Percentiles rank a stretch among this genome's conserved stretches.
phyloP scores from a whole-genome alignment of 495 filamentous ascomycete species.

The Rostrohypoxylon terebratum region DNA sequence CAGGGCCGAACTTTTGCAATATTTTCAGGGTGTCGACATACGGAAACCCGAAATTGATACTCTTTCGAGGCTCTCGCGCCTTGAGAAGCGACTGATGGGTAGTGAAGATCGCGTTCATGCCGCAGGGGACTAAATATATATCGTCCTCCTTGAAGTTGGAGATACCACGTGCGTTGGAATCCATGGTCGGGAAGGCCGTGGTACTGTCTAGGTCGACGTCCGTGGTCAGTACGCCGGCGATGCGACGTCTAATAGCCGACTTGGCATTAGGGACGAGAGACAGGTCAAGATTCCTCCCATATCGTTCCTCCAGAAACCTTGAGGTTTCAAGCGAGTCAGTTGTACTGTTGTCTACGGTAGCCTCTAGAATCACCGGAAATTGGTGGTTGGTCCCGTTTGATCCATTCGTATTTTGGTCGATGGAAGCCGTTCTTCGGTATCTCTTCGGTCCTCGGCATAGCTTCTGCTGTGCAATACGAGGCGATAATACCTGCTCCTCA shows the following conservation, averaged over 20 bases:
- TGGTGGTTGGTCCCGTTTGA: constrained; percentile 27
- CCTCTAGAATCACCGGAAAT: constrained; percentile 30
- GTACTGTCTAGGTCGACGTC: constrained; percentile 70
- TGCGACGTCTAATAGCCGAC: constrained; percentile 83
- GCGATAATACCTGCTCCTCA: constrained; percentile 48
- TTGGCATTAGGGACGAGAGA: constrained; percentile 84
- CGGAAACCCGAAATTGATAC: constrained; percentile 85
- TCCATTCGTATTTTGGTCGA: constrained; percentile 50
- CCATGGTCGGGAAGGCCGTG: constrained; percentile 52
- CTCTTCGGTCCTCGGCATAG: constrained; percentile 73
- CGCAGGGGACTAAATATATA: constrained; percentile 86
- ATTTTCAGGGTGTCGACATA: constrained; percentile 98
- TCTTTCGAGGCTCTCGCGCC: constrained; percentile 70
- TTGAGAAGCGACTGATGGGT: constrained; percentile 78
- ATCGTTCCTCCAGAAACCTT: constrained; percentile 92
- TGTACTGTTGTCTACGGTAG: constrained; percentile 34
- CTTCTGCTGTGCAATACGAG: constrained; percentile 52
- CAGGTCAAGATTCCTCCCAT: constrained; percentile 88
- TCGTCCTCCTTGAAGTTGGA: constrained; percentile 85
- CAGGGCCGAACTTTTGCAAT: constrained; percentile 92
- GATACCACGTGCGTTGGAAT: constrained; percentile 65
- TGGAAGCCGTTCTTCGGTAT: constrained; percentile 73
- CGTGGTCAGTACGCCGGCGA: constrained; percentile 84
- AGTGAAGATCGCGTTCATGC: constrained; percentile 96
- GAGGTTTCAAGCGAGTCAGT: constrained; percentile 71